Base-by-base conservation (phyloP, 768 basidiomycete species). In the Auriculariales sp. region DNA sequence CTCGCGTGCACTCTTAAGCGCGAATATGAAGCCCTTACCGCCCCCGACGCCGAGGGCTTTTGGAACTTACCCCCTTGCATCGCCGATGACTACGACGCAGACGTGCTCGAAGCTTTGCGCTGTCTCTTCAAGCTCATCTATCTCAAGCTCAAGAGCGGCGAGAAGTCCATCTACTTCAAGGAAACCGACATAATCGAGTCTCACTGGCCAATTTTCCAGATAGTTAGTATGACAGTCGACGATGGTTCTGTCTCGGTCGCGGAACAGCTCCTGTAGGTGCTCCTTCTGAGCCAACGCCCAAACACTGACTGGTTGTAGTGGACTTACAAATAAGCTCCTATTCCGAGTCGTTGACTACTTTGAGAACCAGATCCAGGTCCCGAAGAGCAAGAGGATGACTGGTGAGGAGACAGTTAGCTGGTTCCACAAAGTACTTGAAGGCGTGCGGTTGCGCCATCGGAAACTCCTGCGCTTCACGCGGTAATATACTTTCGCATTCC, bases 151-250 rank as follows among this genome's bases (percentile, higher is more conserved):
- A 94, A 94, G 70, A 85, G 87, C 55, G 89, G 85, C 17, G 75
- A 81, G 52, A 91, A 89, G 62, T 86, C 84, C 17, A 89, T 93
- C 45, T 87, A 94, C 64, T 93, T 98, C 71, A 91, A 93, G 61
- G 95, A 99, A 69, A 95, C 93, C 0, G 94, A 98, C 62, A 80
- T 98, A n/a, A 72, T 99, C 31, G 94, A 99, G 61, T 81, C 84
- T 4, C 92, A 98, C 58, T 94, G 92, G 87, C 83, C 86, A 17
- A 93, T 94, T 19, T 81, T 98, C 65, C 87, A 86, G 55, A 87
- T 88, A 62, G 90, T 94, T 47, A 91, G 90, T 51, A 71, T 92
- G 62, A 86, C 82, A 31, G 83, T 91, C 7, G 71, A 78, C 17
- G 88, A 88, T 3, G 95, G 93, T 22, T 91, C 94, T 17, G 67